phyloP scores from a whole-genome alignment of 176 grass and related monocot genomes.

The Otatea glauca region DNA sequence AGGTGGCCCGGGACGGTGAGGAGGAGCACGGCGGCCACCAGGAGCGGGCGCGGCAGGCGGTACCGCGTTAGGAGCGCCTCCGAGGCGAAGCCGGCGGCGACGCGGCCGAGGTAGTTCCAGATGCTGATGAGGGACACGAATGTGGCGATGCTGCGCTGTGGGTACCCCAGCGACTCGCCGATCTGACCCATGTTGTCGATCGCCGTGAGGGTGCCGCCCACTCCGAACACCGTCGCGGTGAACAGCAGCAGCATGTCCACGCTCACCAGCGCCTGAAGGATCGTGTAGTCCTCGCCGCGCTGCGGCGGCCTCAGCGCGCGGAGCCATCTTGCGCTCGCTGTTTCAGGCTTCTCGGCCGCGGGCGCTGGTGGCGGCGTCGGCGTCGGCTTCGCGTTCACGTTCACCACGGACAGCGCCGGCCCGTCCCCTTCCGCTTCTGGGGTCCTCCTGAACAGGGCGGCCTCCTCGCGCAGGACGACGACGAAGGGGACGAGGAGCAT shows the following conservation, averaged over 20 bases:
- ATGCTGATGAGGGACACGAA: constrained; percentile 63
- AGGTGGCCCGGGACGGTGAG: constrained; percentile 39
- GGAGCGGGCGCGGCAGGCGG: constrained; percentile 40
- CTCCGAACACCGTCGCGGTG: constrained; percentile 52
- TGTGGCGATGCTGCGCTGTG: constrained; percentile 42
- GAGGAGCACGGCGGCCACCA: constrained; percentile 32
- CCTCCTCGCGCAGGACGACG: constrained; percentile 43
- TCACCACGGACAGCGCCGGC: not conserved
- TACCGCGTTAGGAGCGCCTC: constrained; percentile 21
- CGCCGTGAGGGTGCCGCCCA: constrained; percentile 50
- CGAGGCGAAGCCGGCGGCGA: constrained; percentile 46
- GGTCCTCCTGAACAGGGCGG: not conserved
- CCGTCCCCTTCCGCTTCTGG: not conserved
- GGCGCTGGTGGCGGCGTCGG: not conserved
- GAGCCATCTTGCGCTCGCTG: not conserved
- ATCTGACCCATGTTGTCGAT: constrained; percentile 64
- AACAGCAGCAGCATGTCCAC: constrained; percentile 76
- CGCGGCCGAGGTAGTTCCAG: constrained; percentile 62
- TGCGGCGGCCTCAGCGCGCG: constrained; percentile 29
- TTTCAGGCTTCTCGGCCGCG: not conserved
- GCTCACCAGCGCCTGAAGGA: constrained; percentile 66
- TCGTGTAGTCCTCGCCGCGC: constrained; percentile 76
- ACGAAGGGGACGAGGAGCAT: constrained; percentile 30
- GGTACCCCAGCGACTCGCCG: constrained; percentile 57
- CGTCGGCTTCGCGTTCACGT: not conserved